Conservation (phyloP, 78 protist species). For the Carpediemonas membranifera region DNA sequence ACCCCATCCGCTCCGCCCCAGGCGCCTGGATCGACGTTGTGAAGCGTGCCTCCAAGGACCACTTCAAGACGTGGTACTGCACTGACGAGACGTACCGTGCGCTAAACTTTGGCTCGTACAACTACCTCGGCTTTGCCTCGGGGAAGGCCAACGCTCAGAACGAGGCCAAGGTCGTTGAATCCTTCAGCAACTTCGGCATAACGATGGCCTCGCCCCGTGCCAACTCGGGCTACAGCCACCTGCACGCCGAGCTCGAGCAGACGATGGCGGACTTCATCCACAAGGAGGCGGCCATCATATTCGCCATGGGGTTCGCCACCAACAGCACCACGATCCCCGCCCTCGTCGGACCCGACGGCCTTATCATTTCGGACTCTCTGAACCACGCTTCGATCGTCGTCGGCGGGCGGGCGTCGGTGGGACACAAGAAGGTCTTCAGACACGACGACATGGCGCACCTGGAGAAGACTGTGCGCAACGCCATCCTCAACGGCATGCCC, state of each 20-base stretch:
- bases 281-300: slow-evolving; percentile 58
- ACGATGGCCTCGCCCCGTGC: no score
- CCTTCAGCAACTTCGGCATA: no score
- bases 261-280: slow-evolving; percentile 74
- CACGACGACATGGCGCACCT: slow-evolving; percentile 79
- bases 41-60: not conserved
- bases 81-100: not conserved
- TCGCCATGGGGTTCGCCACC: slow-evolving; percentile 96
- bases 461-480: slow-evolving; percentile 52
- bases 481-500: slow-evolving; percentile 77
- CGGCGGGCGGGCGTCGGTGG: slow-evolving; percentile 73
- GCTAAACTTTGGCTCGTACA: slow-evolving; percentile 87
- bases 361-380: slow-evolving; percentile 84
- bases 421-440: slow-evolving; percentile 62
- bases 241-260: slow-evolving; percentile 53
- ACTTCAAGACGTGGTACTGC: not conserved
- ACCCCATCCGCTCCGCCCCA: slow-evolving; percentile 66
- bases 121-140: slow-evolving; percentile 97
- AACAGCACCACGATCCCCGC: slow-evolving; percentile 81
- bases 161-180: no score
- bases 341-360: slow-evolving; percentile 28
- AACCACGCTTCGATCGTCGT: no score
- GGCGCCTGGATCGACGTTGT: not conserved
- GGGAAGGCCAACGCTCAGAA: slow-evolving; percentile 23
- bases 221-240: not conserved